These are phyloP conservation scores for Eucalyptus virginea DNA, from an alignment of 345 rosid species.

Conservation along the genomic window DNA sequence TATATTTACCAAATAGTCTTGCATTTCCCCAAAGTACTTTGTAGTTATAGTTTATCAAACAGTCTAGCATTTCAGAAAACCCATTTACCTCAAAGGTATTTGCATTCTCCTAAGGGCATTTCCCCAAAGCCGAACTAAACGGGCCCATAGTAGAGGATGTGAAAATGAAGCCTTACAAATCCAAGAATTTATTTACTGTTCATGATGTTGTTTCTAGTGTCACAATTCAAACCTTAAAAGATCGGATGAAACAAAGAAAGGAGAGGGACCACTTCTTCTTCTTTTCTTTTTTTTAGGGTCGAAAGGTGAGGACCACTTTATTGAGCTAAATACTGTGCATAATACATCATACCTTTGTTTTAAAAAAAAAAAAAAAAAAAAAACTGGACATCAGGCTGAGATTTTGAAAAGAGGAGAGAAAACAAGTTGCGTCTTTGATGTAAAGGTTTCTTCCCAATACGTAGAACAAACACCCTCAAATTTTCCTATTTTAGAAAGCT, in stretches of 20 bases:
- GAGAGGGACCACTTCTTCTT: no score
- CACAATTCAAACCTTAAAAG: background rate
- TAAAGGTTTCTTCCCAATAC: conserved; percentile 65
- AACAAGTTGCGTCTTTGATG: conserved; percentile 46
- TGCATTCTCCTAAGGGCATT: no score
- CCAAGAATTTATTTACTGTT: background rate
- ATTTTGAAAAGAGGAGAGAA: background rate
- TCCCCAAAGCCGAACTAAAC: no score
- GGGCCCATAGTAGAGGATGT: background rate
- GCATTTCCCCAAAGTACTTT: no score
- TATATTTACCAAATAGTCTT: no score
- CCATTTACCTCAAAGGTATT: no score
- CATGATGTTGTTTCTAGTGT: background rate
- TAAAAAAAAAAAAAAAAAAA: no score
- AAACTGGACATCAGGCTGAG: background rate
- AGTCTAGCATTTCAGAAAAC: no score
- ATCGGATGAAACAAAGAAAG: background rate
- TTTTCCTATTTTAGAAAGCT: conserved; percentile 46
- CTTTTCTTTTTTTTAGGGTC: no score
- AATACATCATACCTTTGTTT: background rate
- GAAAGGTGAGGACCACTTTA: background rate
- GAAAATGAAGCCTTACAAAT: background rate
- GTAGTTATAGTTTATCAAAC: no score
- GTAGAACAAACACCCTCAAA: conserved; percentile 49
- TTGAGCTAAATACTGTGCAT: background rate